Evolutionary conservation across 2,329 filamentous ascomycete species (phyloP).

Genomic region (Fusarium anguioides): DNA sequence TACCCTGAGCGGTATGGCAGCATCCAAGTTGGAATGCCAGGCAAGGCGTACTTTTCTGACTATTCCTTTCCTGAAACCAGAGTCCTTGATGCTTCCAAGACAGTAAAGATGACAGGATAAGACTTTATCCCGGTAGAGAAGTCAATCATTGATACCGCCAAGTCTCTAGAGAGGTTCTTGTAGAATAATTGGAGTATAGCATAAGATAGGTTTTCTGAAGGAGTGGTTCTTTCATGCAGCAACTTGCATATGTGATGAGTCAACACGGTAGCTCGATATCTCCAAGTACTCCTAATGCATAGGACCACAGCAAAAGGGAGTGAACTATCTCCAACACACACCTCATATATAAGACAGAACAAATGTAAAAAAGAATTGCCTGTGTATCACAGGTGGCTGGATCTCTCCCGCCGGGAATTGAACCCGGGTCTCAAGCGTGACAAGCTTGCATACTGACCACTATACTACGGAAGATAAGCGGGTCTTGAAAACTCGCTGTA

Average conservation of each 20-base stretch:
- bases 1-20: slow-evolving; percentile 33
- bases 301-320: not conserved
- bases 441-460: slow-evolving; percentile 10
- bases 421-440: slow-evolving; percentile 12
- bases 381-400: slow-evolving; percentile 1
- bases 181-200: not conserved
- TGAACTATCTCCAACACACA: no score
- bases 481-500: not conserved
- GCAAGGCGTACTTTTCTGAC: slow-evolving; percentile 30
- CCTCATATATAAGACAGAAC: not conserved
- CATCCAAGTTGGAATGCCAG: slow-evolving; percentile 39
- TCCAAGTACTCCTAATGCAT: no score
- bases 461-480: slow-evolving; percentile 4
- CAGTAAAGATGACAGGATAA: slow-evolving; percentile 29
- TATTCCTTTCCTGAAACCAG: slow-evolving; percentile 22
- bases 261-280: no score
- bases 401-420: slow-evolving; percentile 6
- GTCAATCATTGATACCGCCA: slow-evolving; percentile 39
- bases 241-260: no score
- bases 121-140: slow-evolving; percentile 33
- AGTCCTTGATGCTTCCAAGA: slow-evolving; percentile 37
- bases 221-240: no score
- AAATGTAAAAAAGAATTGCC: not conserved
- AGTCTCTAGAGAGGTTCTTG: slow-evolving; percentile 36
- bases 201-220: not conserved